A percentile compares a stretch with the other conserved stretches of the same genome.
phyloP scores from a whole-genome alignment of 2,329 filamentous ascomycete genomes.

The Tricladium varicosporioides region DNA sequence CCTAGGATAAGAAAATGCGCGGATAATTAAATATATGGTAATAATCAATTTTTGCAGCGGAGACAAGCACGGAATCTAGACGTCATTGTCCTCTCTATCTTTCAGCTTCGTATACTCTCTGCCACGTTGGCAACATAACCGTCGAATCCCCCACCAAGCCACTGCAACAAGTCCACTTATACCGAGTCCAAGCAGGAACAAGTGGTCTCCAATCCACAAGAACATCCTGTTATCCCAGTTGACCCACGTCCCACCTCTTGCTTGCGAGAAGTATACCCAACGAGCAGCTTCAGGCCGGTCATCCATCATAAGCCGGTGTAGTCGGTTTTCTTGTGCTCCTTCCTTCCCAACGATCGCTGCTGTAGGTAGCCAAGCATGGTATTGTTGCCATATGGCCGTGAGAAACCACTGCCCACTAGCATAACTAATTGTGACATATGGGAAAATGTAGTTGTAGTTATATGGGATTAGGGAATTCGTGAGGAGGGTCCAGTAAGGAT shows the following conservation, averaged over 20 bases:
- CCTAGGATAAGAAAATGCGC: too few relatives aligned
- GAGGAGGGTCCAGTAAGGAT: constrained; percentile 67
- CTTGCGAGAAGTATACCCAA: constrained; percentile 34
- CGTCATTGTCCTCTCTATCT: neutral
- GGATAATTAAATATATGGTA: too few relatives aligned
- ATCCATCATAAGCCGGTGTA: constrained; percentile 32
- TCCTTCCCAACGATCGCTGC: neutral
- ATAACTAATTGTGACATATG: constrained; percentile 75
- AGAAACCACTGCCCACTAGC: constrained; percentile 69
- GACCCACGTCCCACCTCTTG: constrained; percentile 30
- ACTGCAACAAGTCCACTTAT: neutral
- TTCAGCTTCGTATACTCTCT: neutral
- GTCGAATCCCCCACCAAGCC: neutral
- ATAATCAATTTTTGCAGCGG: too few relatives aligned
- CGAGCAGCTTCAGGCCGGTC: constrained; percentile 25
- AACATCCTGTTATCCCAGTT: constrained; percentile 34
- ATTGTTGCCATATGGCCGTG: constrained; percentile 70
- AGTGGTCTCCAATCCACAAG: constrained; percentile 30
- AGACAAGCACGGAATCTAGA: neutral
- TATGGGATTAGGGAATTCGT: constrained; percentile 63
- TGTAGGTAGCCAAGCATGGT: constrained; percentile 34
- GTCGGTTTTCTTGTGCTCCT: neutral
- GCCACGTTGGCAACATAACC: neutral
- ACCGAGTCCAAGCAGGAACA: constrained; percentile 8
- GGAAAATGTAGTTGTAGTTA: constrained; percentile 65